phyloP scores from a whole-genome alignment of 2,329 filamentous ascomycete species.

The Capronia americana region DNA sequence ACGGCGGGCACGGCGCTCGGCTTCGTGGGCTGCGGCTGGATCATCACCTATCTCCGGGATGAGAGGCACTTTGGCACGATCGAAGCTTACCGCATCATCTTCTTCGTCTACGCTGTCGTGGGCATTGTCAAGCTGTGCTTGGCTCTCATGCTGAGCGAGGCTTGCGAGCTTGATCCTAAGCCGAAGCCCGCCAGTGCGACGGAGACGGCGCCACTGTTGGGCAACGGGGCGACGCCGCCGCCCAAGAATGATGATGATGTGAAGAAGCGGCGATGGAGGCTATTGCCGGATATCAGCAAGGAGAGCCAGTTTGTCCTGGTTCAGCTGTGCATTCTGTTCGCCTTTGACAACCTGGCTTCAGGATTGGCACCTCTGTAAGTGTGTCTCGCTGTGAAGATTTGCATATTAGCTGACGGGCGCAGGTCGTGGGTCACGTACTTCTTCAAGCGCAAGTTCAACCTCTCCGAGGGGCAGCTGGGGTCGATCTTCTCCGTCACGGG shows the following conservation, averaged over 20 bases:
- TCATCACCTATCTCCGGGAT: slow-evolving; percentile 56
- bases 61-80: slow-evolving; percentile 56
- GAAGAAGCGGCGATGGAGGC: slow-evolving; percentile 44
- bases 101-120: slow-evolving; percentile 63
- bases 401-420: slow-evolving; percentile 59
- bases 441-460: slow-evolving; percentile 61
- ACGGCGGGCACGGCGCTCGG: slow-evolving; percentile 62
- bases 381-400: background rate
- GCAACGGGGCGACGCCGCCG: slow-evolving; percentile 25
- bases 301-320: slow-evolving; percentile 62
- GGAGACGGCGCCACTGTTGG: slow-evolving; percentile 48
- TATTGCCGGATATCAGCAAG: slow-evolving; percentile 50
- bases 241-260: slow-evolving; percentile 22
- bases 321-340: slow-evolving; percentile 71
- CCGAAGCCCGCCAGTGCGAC: slow-evolving; percentile 38
- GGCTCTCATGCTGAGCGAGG: slow-evolving; percentile 55
- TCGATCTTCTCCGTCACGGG: slow-evolving; percentile 60
- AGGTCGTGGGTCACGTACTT: slow-evolving; percentile 62
- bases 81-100: slow-evolving; percentile 63
- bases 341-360: slow-evolving; percentile 71
- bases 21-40: slow-evolving; percentile 58
- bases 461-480: slow-evolving; percentile 61
- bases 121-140: slow-evolving; percentile 59
- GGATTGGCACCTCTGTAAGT: slow-evolving; percentile 65
- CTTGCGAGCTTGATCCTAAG: slow-evolving; percentile 54